phyloP scores from a whole-genome alignment of 1,139 yeast species.

The Yamadazyma dendronema region DNA sequence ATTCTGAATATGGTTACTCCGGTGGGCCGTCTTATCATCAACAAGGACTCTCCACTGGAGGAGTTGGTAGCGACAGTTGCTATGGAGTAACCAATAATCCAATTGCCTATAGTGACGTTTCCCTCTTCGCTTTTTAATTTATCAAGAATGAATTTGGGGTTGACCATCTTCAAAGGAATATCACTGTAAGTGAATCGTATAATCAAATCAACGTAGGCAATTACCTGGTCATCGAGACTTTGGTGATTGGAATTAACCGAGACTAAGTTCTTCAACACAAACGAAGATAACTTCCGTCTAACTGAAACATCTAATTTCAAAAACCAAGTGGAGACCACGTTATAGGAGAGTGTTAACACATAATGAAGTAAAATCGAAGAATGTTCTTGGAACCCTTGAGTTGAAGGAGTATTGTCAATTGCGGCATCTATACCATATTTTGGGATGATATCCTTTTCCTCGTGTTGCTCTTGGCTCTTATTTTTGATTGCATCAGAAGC shows the following conservation, averaged over 20 bases:
- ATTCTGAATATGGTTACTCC: conserved; percentile 54
- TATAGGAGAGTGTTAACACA: conserved; percentile 61
- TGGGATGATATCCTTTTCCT: conserved; percentile 7
- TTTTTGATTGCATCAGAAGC: conserved; percentile 50
- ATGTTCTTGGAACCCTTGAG: conserved; percentile 38
- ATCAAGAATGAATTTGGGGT: conserved; percentile 18
- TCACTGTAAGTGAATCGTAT: conserved; percentile 67
- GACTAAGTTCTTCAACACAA: conserved; percentile 58
- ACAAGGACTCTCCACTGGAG: conserved; percentile 50
- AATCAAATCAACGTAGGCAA: conserved; percentile 68
- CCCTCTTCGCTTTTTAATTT: conserved; percentile 17
- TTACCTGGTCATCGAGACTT: conserved; percentile 47
- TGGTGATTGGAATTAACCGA: conserved; percentile 30
- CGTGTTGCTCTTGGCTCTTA: conserved; percentile 10
- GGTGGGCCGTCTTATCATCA: conserved; percentile 64
- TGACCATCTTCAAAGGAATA: conserved; percentile 49
- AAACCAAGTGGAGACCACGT: conserved; percentile 73
- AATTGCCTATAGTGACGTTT: conserved; percentile 36
- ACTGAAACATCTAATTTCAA: conserved; percentile 60
- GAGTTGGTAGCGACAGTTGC: conserved; percentile 56
- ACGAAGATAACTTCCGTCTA: conserved; percentile 59
- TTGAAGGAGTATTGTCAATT: conserved; percentile 49
- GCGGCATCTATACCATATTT: conserved; percentile 44
- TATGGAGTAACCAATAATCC: conserved; percentile 65
- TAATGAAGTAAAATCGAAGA: conserved; percentile 57